Conservation (phyloP, 306 rosid genomes). For the Sophora flavescens region DNA sequence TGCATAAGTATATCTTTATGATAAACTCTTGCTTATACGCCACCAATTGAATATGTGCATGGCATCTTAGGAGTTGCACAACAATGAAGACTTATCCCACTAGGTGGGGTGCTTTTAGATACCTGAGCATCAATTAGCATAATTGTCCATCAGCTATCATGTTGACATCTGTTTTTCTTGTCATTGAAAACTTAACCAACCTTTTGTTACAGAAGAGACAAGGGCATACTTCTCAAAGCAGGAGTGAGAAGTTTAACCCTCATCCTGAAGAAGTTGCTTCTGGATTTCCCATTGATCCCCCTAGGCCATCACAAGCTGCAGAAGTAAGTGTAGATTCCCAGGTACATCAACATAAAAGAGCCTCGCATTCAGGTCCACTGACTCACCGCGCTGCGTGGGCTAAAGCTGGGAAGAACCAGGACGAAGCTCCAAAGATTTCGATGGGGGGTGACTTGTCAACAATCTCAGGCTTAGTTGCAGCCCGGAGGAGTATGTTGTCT, state of each 20-base stretch:
- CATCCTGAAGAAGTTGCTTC: slow-evolving; percentile 97
- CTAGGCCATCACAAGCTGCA: slow-evolving; percentile 86
- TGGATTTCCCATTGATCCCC: slow-evolving; percentile 99
- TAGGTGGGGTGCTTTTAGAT: background rate
- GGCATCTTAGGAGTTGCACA: background rate
- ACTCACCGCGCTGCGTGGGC: slow-evolving; percentile 91
- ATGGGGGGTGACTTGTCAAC: slow-evolving; percentile 74
- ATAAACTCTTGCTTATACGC: slow-evolving; percentile 19
- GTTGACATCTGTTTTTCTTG: slow-evolving; percentile 10
- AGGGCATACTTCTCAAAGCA: slow-evolving; percentile 78
- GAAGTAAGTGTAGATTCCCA: slow-evolving; percentile 62
- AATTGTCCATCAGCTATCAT: background rate
- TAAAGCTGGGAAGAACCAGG: slow-evolving; percentile 79
- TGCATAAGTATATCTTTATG: slow-evolving; percentile 5
- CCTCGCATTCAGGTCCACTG: slow-evolving; percentile 98
- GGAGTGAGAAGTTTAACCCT: slow-evolving; percentile 97
- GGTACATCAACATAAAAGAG: slow-evolving; percentile 84
- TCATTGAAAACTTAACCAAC: slow-evolving; percentile 9
- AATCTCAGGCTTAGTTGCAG: slow-evolving; percentile 84
- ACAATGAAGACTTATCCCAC: background rate
- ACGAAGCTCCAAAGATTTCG: slow-evolving; percentile 81
- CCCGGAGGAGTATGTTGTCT: slow-evolving; percentile 82
- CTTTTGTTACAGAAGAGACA: slow-evolving; percentile 81
- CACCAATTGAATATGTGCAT: slow-evolving; percentile 12
- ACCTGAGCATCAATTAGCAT: too few species aligned